Percentiles rank a stretch among this genome's conserved stretches.
Evolutionary conservation across 345 rosid genomes (phyloP).

Genomic region (Moricandia arvensis): DNA sequence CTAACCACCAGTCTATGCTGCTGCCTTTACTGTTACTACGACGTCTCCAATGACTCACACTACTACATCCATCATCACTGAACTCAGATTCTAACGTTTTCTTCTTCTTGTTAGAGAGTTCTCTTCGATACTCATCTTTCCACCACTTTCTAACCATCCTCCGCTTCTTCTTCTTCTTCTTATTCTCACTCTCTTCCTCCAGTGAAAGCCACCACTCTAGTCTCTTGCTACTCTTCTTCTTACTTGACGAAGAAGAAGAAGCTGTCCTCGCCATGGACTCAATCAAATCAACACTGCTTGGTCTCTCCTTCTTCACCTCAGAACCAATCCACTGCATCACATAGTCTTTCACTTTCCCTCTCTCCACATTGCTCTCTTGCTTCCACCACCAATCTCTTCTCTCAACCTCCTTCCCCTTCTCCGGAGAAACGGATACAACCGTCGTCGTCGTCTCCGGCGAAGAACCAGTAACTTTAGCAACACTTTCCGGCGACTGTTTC

Average conservation of each 20-base stretch:
- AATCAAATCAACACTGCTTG: conserved; percentile 60
- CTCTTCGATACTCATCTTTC: conserved; percentile 94
- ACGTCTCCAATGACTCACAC: conserved; percentile 43
- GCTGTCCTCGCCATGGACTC: conserved; percentile 28
- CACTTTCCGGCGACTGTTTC: conserved; percentile 50
- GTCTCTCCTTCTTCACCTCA: conserved; percentile 78
- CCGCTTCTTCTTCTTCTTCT: conserved; percentile 50
- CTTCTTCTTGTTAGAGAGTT: conserved; percentile 56
- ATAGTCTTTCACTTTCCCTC: conserved; percentile 71
- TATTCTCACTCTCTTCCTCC: conserved; percentile 64
- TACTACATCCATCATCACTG: conserved; percentile 38
- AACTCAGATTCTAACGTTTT: conserved; percentile 41
- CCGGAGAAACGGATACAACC: conserved; percentile 36
- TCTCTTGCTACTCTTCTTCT: conserved; percentile 48
- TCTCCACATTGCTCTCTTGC: conserved; percentile 48
- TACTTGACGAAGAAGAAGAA: conserved; percentile 18
- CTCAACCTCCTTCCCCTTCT: conserved; percentile 40
- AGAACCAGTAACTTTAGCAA: too few species aligned
- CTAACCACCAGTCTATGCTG: conserved; percentile 84
- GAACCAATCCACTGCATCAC: conserved; percentile 97
- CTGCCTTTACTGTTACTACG: conserved; percentile 56
- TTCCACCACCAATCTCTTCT: conserved; percentile 72
- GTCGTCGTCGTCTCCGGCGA: conserved; percentile 19
- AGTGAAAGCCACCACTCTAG: conserved; percentile 92
- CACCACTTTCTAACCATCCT: conserved; percentile 96